Base-by-base conservation (phyloP, 805 yeast genomes). In the Lipomyces starkeyi region DNA sequence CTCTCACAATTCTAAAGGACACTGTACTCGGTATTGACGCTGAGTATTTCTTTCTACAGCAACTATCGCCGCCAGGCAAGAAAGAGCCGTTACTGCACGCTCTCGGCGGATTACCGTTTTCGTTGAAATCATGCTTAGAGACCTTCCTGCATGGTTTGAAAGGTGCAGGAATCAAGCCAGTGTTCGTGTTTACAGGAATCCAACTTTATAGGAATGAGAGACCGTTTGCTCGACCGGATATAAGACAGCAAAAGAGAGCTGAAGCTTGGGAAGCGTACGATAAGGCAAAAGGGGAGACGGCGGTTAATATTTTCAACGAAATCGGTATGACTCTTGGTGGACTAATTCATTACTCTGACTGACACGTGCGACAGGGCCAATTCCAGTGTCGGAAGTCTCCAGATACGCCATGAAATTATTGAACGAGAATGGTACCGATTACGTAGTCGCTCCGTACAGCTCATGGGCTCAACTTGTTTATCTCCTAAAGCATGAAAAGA, bases 1-100 rank as follows among this genome's bases (percentile, higher is more conserved):
- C 94, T 14, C 81, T 91, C 73, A 90, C 89, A 49, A 80, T 86
- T 2, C 80, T 92, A 66, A 85, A 82, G 65, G 87, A 88, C 74
- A 85, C 93, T 34, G 85, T 88, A 17, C 80, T 92, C 62, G 97
- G 97, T 65, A 90, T 92, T 58, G 97, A 93, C 76, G 95, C 88
- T 14, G 90, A 87, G 71, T 93, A 91, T 76, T 93, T 91, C 74
- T 78, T 91, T 52, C 81, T 90, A 32, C 80, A 91, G 63, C 81
- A 90, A 56, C 78, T 90, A 68, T 74, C 65, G 14, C 62, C 70
- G 1, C 81, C 88, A 4, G 81, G 81, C 72, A 87, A 87, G 71
- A 87, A 86, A 65, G 97, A 91, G 73, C 89, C 88, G 60, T 85
- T 85, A 68, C 77, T 87, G 54, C 89, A 88, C 61, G 97, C 95